Evolutionary conservation across 2,329 filamentous ascomycete species (phyloP), one percentile per base, ranked within the genome.

Genomic region (Purpureocillium takamizusanense): DNA sequence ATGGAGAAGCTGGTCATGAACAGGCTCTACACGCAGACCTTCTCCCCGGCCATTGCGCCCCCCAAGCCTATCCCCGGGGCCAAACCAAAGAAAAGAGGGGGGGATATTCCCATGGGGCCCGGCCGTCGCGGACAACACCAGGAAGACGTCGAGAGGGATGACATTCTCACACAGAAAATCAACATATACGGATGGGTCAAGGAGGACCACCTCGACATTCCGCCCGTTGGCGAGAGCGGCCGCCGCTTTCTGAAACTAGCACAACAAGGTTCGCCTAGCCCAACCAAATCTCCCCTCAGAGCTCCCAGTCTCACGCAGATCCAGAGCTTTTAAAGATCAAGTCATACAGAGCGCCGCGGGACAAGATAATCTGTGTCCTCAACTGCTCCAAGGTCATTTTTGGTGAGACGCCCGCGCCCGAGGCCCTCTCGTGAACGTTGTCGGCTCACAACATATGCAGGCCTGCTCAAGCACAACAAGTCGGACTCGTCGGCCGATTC

Each of bases 1-100:
- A 98, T 98, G 92, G 92, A 98, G 66, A 98, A 98, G 60, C 73
- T 98, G 4, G 94, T 98, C 48, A 98, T 98, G 94, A 98, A 98
- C 58, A 74, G 94, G 40, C 67, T 98, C 4, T 98, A 98, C 60
- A 79, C 81, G 1, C 92, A 98, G 60, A 97, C 92, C 0, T 98
- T 98, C 57, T 95, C 90, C 0, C 92, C 92, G 0, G 86, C 86
- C 12, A 98, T 98, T 46, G 78, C 87, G 4, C 74, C 86, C 1
- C 83, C 87, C 4, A 83, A 87, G 44, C 81, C 82, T 3, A 74
- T 83, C 28, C 74, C 83, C 17, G 78, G 78, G 15, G 74, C 76
- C 27, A 81, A 83, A 58, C 74, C 81, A 17, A 81, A 77, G 61
- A 70, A 78, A 51, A 81, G 79, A 58, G 78, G 79, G 37, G 74